Evolutionary conservation across 257 asterid genomes (phyloP).

Genomic region (Coffea eugenioides): DNA sequence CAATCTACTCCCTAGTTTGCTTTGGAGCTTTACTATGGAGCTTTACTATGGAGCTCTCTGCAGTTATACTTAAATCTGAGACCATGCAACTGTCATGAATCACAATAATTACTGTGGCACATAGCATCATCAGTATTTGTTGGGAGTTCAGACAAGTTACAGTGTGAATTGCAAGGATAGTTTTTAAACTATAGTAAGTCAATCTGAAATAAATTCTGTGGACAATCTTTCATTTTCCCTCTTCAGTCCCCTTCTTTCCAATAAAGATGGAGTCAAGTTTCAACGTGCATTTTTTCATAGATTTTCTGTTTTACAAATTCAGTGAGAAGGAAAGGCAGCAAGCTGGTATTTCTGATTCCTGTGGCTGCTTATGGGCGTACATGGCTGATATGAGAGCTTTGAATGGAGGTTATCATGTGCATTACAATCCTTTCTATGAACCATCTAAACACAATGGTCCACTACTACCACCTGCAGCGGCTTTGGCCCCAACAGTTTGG

Average conservation of each 20-base stretch:
- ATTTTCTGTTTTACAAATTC: conserved; percentile 15
- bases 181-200: neutral
- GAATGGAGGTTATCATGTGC: conserved; percentile 70
- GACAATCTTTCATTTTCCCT: too few relatives aligned
- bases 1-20: neutral
- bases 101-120: neutral
- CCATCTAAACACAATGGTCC: conserved; percentile 66
- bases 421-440: conserved; percentile 80
- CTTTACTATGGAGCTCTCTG: neutral
- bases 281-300: neutral
- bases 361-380: conserved; percentile 90
- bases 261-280: neutral
- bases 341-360: conserved; percentile 73
- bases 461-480: conserved; percentile 94
- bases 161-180: neutral
- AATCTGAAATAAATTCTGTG: neutral
- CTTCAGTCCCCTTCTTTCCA: neutral
- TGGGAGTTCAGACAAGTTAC: neutral
- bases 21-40: neutral
- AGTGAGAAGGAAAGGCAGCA: conserved; percentile 96
- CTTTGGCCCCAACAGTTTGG: conserved; percentile 97
- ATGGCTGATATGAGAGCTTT: conserved; percentile 74
- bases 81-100: neutral
- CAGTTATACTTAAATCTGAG: neutral
- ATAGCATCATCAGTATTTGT: neutral